A percentile compares a stretch with the other conserved stretches of the same genome.
phyloP scores from a whole-genome alignment of 176 grass and related monocot species.

The Lolium perenne region DNA sequence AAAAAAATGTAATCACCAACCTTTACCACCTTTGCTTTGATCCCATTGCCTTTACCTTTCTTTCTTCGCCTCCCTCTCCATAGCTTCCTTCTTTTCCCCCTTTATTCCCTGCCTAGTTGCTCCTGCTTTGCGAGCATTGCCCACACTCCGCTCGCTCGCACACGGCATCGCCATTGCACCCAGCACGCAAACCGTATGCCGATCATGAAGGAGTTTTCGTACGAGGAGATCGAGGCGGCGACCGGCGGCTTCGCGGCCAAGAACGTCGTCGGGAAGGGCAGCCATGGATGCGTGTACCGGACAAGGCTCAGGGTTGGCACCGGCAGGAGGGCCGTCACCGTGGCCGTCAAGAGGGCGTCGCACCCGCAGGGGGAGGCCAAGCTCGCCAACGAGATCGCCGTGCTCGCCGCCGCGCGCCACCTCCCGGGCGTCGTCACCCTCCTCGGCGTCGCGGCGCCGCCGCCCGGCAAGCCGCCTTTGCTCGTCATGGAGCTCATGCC shows the following conservation, averaged over 20 bases:
- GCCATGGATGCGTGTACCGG: slow-evolving; percentile 88
- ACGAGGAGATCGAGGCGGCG: slow-evolving; percentile 72
- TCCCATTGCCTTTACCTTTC: slow-evolving; percentile 45
- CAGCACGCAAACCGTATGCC: background rate
- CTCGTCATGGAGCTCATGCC: slow-evolving; percentile 91
- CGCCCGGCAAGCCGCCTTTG: slow-evolving; percentile 2
- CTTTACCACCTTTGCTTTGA: slow-evolving; percentile 58
- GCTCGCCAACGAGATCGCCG: slow-evolving; percentile 80
- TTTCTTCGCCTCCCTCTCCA: slow-evolving; percentile 39
- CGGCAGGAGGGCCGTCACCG: background rate
- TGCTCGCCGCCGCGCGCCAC: slow-evolving; percentile 60
- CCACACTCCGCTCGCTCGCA: background rate
- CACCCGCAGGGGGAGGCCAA: slow-evolving; percentile 58
- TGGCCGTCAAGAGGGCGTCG: slow-evolving; percentile 75
- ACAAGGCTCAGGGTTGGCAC: slow-evolving; percentile 45
- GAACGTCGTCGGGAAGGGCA: slow-evolving; percentile 87
- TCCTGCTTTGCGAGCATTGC: slow-evolving; percentile 24
- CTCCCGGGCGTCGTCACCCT: slow-evolving; percentile 63
- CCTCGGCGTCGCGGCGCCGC: slow-evolving; percentile 47
- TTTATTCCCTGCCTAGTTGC: slow-evolving; percentile 54
- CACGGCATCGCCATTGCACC: slow-evolving; percentile 26
- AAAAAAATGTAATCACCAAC: slow-evolving; percentile 53
- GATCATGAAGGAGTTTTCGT: slow-evolving; percentile 77
- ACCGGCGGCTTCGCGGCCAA: slow-evolving; percentile 68
- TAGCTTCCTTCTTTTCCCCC: slow-evolving; percentile 18